Evolutionary conservation across 495 filamentous ascomycete genomes (phyloP), one percentile per base, ranked within the genome.

Genomic region (Neurospora sp.): DNA sequence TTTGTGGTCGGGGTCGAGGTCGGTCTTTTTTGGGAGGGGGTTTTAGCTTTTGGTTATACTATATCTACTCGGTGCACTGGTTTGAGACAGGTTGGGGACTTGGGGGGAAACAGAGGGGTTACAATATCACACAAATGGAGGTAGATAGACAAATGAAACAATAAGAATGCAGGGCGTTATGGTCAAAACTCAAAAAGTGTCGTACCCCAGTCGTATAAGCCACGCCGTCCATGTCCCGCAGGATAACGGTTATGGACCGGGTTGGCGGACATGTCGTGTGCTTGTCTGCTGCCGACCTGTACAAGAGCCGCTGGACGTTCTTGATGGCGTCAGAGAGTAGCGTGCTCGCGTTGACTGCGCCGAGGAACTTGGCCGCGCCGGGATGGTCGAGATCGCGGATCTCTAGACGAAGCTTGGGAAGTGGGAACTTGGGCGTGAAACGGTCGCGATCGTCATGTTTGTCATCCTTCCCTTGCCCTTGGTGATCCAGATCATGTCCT

Each of bases 1-100:
- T 78, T 99, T 98, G 83, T 98, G 93, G 78, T 96, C 93, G 59
- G 87, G 72, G 81, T 98, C 95, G 8, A 97, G 86, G 44, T 94
- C 92, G 16, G 83, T 88, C 74, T 80, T 65, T 65, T 35, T 16
- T 61, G 53, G 53, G 53, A 6, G 18, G n/a, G 44, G n/a, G n/a
- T 48, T 31, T 65, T 65, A 37, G 53, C 22, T 65, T 31, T 22
- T 22, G 5, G 46, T 53, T 12, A 12, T 22, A 53, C 9, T 53
- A 2, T 18, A 42, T 37, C 16, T 42, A 7, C 41, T 42, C 41
- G 39, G 39, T 40, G 39, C 39, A 12, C 39, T 37, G 5, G 35
- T 37, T 37, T 37, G 35, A 37, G 35, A 42, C 14, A 14, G 41
- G 41, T 14, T 42, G 41, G 41, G 39, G 12, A 39, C 39, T 39